Evolutionary conservation across 2,329 filamentous ascomycete genomes (phyloP), one percentile per base, ranked within the genome.

Genomic region (Paecilomyces fulvus): DNA sequence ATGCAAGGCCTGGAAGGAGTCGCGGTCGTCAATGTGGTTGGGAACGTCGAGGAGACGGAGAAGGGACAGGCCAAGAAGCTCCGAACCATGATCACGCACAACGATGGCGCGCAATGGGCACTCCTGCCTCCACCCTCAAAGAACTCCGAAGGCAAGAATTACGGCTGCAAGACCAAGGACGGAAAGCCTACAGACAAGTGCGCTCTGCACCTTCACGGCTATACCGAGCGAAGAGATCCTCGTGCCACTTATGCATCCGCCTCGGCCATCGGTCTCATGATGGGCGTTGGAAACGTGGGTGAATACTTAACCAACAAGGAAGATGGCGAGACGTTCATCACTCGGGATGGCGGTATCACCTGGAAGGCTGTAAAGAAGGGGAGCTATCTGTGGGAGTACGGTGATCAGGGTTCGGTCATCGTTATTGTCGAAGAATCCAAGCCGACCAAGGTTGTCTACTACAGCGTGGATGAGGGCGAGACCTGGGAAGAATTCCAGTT

Each of bases 11-110:
- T 99, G 12, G 92, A 99, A 72, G 94, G 94, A 49, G 90, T 99
- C 53, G 85, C 86, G 14, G 73, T 99, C 61, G 89, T 91, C 67
- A 99, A 99, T 66, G 77, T 89, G 7, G 90, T 99, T 17, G 79
- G 82, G 51, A 97, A 97, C 66, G 75, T 80, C 25, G 78, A 87
- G 31, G 83, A 86, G 30, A 78, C 83, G 11, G 77, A 83, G 53
- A 78, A 80, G 49, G 85, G 85, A 17, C 79, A 81, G 21, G 77
- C 80, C 48, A 99, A 99, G 79, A 86, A 85, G 68, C 80, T 96
- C 52, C 90, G 90, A 71, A 94, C 90, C 37, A 86, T 88, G 78
- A 96, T 99, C 67, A 96, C 91, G 0, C 94, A 99, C 75, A 97
- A 96, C 66, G 94, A 99, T 68, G 94, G 92, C 31, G 88, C 89